Conservation (phyloP, 768 basidiomycete species). For the Mycena rosella region DNA sequence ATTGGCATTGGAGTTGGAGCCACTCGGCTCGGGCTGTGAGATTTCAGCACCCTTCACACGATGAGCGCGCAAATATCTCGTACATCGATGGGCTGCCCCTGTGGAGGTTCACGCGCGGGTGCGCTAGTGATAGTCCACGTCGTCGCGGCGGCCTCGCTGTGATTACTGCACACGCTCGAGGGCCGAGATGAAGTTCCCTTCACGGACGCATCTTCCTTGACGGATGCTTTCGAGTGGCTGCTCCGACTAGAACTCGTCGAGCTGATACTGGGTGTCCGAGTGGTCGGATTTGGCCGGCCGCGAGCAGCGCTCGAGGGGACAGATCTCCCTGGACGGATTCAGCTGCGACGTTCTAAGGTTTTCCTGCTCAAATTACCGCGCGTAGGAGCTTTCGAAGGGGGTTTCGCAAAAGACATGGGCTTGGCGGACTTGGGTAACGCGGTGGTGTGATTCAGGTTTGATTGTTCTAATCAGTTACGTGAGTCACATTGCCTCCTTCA, state of each 20-base stretch:
- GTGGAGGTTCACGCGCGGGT: not conserved
- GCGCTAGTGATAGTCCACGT: too few relatives aligned
- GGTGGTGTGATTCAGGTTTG: not conserved
- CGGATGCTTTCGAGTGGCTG: not conserved
- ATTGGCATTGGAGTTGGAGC: slow-evolving; percentile 10
- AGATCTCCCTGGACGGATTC: slow-evolving; percentile 19
- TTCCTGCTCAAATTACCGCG: slow-evolving; percentile 19
- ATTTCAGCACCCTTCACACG: not conserved
- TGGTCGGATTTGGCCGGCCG: not conserved
- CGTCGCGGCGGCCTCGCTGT: too few relatives aligned
- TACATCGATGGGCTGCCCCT: not conserved
- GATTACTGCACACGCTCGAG: slow-evolving; percentile 14
- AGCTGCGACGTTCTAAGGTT: not conserved
- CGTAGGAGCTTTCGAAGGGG: slow-evolving; percentile 19
- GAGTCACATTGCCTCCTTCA: too few relatives aligned
- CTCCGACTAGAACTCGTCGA: slow-evolving; percentile 21
- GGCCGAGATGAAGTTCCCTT: slow-evolving; percentile 13
- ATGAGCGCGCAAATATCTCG: too few relatives aligned
- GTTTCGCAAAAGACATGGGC: slow-evolving; percentile 25
- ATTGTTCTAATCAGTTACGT: too few relatives aligned
- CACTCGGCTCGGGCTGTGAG: slow-evolving; percentile 18
- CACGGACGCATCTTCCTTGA: not conserved
- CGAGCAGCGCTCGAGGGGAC: not conserved
- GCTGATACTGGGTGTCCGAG: slow-evolving; percentile 27
- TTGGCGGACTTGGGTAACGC: not conserved